Evolutionary conservation across 2,329 filamentous ascomycete genomes (phyloP).

Genomic region (Albophoma yamanashiensis): DNA sequence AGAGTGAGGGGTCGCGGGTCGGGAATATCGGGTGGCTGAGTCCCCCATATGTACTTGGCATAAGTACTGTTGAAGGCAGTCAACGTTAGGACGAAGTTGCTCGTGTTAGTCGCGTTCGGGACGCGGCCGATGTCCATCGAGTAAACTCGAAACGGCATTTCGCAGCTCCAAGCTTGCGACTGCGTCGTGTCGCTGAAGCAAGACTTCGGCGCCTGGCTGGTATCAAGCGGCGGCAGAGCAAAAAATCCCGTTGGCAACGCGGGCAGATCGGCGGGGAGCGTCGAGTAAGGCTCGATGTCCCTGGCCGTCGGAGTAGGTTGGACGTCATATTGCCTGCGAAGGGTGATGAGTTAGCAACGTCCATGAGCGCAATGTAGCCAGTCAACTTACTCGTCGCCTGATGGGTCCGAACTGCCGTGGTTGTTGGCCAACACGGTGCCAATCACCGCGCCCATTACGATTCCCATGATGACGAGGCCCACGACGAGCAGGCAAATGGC

Average conservation of each 20-base stretch:
- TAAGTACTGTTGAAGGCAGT: conserved; percentile 27
- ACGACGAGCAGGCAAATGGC: conserved; percentile 40
- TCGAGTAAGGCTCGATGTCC: conserved; percentile 40
- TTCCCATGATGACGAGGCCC: conserved; percentile 39
- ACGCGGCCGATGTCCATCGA: conserved; percentile 28
- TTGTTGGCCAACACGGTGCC: conserved; percentile 12
- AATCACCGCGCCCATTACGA: conserved; percentile 44
- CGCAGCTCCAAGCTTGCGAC: conserved; percentile 53
- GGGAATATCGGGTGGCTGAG: conserved; percentile 36
- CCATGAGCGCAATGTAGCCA: background rate
- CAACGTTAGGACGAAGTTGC: conserved; percentile 29
- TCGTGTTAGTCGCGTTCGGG: conserved; percentile 13
- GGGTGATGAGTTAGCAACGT: background rate
- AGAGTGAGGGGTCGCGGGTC: conserved; percentile 29
- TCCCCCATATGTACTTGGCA: conserved; percentile 38
- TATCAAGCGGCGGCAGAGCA: conserved; percentile 41
- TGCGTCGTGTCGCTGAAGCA: conserved; percentile 48
- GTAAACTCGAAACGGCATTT: conserved; percentile 35
- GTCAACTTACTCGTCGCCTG: conserved; percentile 13
- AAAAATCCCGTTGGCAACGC: conserved; percentile 45
- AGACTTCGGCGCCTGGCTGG: conserved; percentile 35
- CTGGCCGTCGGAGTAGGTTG: conserved; percentile 25
- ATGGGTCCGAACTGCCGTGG: conserved; percentile 1
- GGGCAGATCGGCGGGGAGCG: conserved; percentile 38
- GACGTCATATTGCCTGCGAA: conserved; percentile 9